Conservation (phyloP, 2,329 filamentous ascomycete genomes). For the Colletotrichum limetticola region DNA sequence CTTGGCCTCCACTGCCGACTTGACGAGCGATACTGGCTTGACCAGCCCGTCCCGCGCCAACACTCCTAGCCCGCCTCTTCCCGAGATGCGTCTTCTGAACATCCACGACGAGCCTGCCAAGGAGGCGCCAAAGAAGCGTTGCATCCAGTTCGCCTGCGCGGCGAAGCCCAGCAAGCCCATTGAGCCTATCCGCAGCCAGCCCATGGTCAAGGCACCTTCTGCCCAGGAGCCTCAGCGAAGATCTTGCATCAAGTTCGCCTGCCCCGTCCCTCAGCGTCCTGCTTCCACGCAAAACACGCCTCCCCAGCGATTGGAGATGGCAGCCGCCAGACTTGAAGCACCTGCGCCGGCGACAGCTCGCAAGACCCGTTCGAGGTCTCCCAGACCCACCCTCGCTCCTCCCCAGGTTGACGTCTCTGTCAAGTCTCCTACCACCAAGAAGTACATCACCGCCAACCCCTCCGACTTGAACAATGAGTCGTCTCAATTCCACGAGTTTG, state of each 20-base stretch:
- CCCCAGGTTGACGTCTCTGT: conserved; percentile 52
- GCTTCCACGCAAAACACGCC: conserved; percentile 52
- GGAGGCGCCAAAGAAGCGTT: conserved; percentile 73
- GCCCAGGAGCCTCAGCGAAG: conserved; percentile 59
- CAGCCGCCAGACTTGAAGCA: conserved; percentile 18
- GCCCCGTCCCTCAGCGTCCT: conserved; percentile 62
- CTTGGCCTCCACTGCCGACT: conserved; percentile 83
- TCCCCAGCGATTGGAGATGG: conserved; percentile 40
- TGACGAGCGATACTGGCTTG: conserved; percentile 93
- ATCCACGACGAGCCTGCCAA: conserved; percentile 44
- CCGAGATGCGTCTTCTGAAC: conserved; percentile 62
- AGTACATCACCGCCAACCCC: conserved; percentile 62
- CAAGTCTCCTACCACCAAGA: conserved; percentile 50
- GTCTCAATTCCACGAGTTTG: conserved; percentile 89
- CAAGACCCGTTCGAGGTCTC: conserved; percentile 40
- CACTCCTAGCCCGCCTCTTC: conserved; percentile 88
- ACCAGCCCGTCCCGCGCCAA: conserved; percentile 90
- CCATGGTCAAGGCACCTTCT: conserved; percentile 46
- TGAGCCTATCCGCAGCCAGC: conserved; percentile 42
- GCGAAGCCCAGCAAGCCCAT: conserved; percentile 57
- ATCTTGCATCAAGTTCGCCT: conserved; percentile 80
- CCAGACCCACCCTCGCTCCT: conserved; percentile 41
- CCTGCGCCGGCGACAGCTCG: conserved; percentile 38
- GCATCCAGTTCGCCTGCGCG: conserved; percentile 91
- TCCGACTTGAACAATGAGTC: conserved; percentile 64